These are phyloP conservation scores for Phytophthora melonis DNA, from an alignment of 352 stramenopile genomes.

Conservation along the genomic window DNA sequence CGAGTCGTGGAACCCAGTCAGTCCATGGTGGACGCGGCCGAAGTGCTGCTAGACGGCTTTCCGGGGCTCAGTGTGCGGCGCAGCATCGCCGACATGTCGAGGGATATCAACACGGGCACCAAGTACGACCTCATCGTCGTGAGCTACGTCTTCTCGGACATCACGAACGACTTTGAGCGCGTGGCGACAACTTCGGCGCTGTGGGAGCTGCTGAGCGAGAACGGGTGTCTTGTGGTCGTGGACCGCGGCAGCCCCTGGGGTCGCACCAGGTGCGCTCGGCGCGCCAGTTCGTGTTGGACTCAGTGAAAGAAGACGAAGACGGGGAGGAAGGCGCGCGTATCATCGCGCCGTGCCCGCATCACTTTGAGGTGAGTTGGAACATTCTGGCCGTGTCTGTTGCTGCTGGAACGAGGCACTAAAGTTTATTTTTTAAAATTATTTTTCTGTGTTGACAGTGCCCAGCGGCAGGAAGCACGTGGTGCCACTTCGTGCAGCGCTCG, in stretches of 20 bases:
- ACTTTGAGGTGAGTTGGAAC: slow-evolving; percentile 59
- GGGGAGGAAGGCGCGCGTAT: slow-evolving; percentile 50
- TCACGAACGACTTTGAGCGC: slow-evolving; percentile 86
- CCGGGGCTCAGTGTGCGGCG: slow-evolving; percentile 77
- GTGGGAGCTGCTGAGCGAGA: slow-evolving; percentile 84
- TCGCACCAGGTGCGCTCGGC: slow-evolving; percentile 86
- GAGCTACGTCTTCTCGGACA: slow-evolving; percentile 84
- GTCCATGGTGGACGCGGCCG: slow-evolving; percentile 84
- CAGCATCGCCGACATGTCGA: slow-evolving; percentile 77
- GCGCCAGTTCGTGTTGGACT: slow-evolving; percentile 88
- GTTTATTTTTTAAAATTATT: not conserved
- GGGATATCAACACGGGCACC: slow-evolving; percentile 65
- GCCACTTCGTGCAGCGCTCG: slow-evolving; percentile 87
- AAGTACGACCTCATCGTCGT: slow-evolving; percentile 83
- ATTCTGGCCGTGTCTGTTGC: not conserved
- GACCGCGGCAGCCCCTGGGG: slow-evolving; percentile 84
- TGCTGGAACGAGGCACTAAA: not conserved
- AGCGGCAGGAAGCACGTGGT: slow-evolving; percentile 78
- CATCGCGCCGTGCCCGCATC: slow-evolving; percentile 81
- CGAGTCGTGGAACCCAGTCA: slow-evolving; percentile 87
- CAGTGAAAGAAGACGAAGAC: slow-evolving; percentile 49
- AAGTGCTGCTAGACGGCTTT: slow-evolving; percentile 80
- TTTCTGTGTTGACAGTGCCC: slow-evolving; percentile 55
- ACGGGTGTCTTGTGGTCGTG: slow-evolving; percentile 77
- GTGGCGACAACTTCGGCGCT: slow-evolving; percentile 79